These are phyloP conservation scores for Solanum arcanum DNA, from an alignment of 257 asterid species.

Conservation along the genomic window DNA sequence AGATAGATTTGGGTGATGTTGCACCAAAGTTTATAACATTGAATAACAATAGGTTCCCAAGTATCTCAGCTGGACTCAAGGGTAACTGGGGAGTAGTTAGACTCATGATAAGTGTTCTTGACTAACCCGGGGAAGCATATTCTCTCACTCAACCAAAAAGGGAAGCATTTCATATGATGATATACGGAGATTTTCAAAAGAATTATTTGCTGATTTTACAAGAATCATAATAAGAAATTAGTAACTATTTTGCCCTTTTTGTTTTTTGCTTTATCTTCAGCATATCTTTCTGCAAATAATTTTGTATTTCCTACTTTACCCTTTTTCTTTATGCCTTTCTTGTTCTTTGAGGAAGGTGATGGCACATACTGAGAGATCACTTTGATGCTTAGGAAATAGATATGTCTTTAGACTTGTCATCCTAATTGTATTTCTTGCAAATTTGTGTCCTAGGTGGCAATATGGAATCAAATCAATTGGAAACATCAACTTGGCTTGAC, in stretches of 20 bases:
- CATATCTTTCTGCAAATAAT: not conserved
- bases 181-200: not conserved
- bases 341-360: not conserved
- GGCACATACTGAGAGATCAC: not conserved
- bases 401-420: not conserved
- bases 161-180: not conserved
- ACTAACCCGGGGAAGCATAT: not conserved
- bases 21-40: not conserved
- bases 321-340: not conserved
- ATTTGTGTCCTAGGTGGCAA: constrained; percentile 44
- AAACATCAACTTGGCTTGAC: constrained; percentile 62
- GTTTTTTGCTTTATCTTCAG: not conserved
- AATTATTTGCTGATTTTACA: not conserved
- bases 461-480: constrained; percentile 45
- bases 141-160: not conserved
- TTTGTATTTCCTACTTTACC: not conserved
- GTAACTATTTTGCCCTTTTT: not conserved
- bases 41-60: not conserved
- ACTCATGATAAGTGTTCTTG: not conserved
- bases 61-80: not conserved
- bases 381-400: not conserved
- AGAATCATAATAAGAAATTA: not conserved
- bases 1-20: not conserved
- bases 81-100: not conserved
- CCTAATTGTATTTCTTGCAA: not conserved